Conservation (phyloP, 2,329 filamentous ascomycete genomes). For the Pseudogymnoascus sp. region DNA sequence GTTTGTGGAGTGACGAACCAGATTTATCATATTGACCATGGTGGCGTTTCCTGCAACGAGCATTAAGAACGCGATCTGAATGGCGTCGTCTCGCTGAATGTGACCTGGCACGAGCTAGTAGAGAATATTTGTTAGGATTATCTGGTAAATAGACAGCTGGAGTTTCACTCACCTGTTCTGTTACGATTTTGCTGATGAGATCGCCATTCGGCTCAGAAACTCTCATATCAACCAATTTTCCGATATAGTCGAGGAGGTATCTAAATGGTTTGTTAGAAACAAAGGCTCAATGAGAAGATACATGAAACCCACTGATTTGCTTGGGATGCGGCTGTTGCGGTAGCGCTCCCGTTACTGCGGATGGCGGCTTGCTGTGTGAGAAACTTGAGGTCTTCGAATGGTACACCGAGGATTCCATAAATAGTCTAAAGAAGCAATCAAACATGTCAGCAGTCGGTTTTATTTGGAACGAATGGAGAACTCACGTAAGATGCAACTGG, state of each 20-base stretch:
- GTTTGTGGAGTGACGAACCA: slow-evolving; percentile 26
- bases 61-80: slow-evolving; percentile 41
- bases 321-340: slow-evolving; percentile 36
- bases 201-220: slow-evolving; percentile 34
- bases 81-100: slow-evolving; percentile 22
- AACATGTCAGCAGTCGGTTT: neutral
- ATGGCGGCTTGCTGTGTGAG: slow-evolving; percentile 39
- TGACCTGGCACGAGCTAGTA: slow-evolving; percentile 26
- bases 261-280: slow-evolving; percentile 17
- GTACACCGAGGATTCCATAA: slow-evolving; percentile 41
- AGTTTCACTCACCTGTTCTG: slow-evolving; percentile 13
- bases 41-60: slow-evolving; percentile 44
- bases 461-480: neutral
- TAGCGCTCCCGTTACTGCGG: slow-evolving; percentile 38
- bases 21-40: slow-evolving; percentile 42
- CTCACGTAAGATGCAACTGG: slow-evolving; percentile 39
- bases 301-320: slow-evolving; percentile 33
- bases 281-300: neutral
- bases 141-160: neutral
- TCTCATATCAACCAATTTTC: slow-evolving; percentile 34
- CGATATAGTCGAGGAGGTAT: slow-evolving; percentile 38
- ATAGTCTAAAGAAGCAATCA: slow-evolving; percentile 31
- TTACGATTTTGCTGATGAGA: slow-evolving; percentile 34
- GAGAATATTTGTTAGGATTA: slow-evolving; percentile 16
- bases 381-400: slow-evolving; percentile 37